Conservation (phyloP, 1,284 basidiomycete species). For the Inonotus hispidus region DNA sequence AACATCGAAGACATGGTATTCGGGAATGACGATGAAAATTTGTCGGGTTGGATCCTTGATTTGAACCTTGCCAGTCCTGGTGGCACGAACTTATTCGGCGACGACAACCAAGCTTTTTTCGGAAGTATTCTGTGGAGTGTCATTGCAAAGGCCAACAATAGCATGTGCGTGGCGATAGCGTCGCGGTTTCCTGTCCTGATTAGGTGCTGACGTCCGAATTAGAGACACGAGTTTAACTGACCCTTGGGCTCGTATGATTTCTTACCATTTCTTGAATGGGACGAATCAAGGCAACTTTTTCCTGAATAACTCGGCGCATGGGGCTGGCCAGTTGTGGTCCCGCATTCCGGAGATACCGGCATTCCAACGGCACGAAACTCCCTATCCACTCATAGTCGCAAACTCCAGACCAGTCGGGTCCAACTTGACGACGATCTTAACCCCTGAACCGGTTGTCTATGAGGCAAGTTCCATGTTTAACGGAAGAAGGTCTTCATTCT, state of each 20-base stretch:
- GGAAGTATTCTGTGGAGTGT: constrained; percentile 56
- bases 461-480: constrained; percentile 37
- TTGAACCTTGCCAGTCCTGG: constrained; percentile 49
- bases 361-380: constrained; percentile 42
- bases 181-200: background rate
- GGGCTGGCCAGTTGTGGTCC: constrained; percentile 64
- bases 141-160: constrained; percentile 46
- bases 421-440: constrained; percentile 36
- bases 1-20: constrained; percentile 45
- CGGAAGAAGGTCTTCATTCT: too few relatives aligned
- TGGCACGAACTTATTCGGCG: constrained; percentile 38
- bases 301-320: constrained; percentile 52
- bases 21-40: constrained; percentile 41
- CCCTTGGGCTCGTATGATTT: constrained; percentile 56
- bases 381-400: constrained; percentile 54
- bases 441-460: constrained; percentile 49
- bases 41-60: constrained; percentile 57
- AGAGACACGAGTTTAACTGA: constrained; percentile 62
- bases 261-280: constrained; percentile 63
- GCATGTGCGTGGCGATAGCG: constrained; percentile 38
- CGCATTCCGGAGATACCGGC: constrained; percentile 38
- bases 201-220: constrained; percentile 6
- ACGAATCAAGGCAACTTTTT: constrained; percentile 55
- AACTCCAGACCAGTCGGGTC: constrained; percentile 47
- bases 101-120: constrained; percentile 50